phyloP scores from a whole-genome alignment of 1,284 basidiomycete genomes.

The Pterula multifida region DNA sequence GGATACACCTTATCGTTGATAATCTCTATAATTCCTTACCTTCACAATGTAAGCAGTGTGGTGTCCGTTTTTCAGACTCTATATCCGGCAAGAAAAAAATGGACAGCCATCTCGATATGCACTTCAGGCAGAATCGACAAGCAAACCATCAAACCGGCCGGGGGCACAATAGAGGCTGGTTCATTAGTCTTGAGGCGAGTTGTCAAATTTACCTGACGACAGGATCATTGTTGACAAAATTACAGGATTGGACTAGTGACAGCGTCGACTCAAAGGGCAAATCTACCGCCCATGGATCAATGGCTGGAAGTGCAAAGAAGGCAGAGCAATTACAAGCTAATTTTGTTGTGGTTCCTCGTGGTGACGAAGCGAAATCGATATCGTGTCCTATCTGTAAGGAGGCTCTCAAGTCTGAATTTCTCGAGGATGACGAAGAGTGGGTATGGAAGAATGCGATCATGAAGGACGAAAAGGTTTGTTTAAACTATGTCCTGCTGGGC shows the following conservation, averaged over 20 bases:
- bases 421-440: conserved; percentile 98
- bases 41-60: conserved; percentile 90
- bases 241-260: conserved; percentile 80
- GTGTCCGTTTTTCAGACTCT: conserved; percentile 73
- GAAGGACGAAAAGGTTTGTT: conserved; percentile 69
- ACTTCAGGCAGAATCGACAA: conserved; percentile 90
- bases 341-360: conserved; percentile 80
- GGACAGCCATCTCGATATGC: conserved; percentile 93
- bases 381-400: conserved; percentile 98
- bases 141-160: conserved; percentile 76
- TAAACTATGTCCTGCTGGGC: conserved; percentile 4
- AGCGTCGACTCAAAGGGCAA: conserved; percentile 54
- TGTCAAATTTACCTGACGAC: conserved; percentile 7
- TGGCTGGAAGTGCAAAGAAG: conserved; percentile 43
- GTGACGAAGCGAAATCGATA: conserved; percentile 67
- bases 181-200: conserved; percentile 74
- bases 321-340: conserved; percentile 64
- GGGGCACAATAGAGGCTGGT: conserved; percentile 89
- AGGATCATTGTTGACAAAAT: conserved; percentile 10
- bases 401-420: conserved; percentile 81
- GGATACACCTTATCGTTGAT: conserved; percentile 29
- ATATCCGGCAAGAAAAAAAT: conserved; percentile 63
- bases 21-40: conserved; percentile 70
- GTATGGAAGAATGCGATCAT: conserved; percentile 89
- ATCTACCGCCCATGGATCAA: conserved; percentile 38